Conservation (phyloP, 345 rosid genomes). For the Melastoma malabathricum region DNA sequence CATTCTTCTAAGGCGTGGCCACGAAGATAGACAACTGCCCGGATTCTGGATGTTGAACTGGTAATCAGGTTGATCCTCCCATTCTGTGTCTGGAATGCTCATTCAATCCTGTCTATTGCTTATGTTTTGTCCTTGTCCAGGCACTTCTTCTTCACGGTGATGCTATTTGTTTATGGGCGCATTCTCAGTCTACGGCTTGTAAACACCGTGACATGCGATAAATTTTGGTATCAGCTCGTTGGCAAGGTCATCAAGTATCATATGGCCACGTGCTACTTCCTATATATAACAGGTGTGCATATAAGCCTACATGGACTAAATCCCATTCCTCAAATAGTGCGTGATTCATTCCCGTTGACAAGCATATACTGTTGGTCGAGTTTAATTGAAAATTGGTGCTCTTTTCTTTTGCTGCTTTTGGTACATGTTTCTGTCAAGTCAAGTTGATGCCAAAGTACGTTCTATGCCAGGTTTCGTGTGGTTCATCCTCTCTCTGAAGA, state of each 20-base stretch:
- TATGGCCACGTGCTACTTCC: slow-evolving; percentile 76
- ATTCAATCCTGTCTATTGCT: background rate
- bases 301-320: slow-evolving; percentile 2
- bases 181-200: slow-evolving; percentile 87
- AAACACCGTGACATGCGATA: slow-evolving; percentile 75
- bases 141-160: slow-evolving; percentile 96
- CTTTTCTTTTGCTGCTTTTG: no score
- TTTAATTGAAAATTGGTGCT: no score
- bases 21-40: slow-evolving; percentile 77
- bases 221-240: slow-evolving; percentile 68
- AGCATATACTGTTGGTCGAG: no score
- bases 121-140: slow-evolving; percentile 24
- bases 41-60: slow-evolving; percentile 79
- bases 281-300: slow-evolving; percentile 65
- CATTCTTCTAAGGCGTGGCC: slow-evolving; percentile 69
- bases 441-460: no score
- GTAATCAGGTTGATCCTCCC: slow-evolving; percentile 19
- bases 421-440: no score
- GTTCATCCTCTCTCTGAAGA: slow-evolving; percentile 92
- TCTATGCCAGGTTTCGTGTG: slow-evolving; percentile 73
- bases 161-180: slow-evolving; percentile 92
- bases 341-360: no score
- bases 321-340: no score
- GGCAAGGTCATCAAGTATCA: slow-evolving; percentile 78
- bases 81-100: slow-evolving; percentile 1